A percentile compares a stretch with the other conserved stretches of the same genome.
Evolutionary conservation across 2,329 filamentous ascomycete genomes (phyloP).

Genomic region (Verticillium dahliae): DNA sequence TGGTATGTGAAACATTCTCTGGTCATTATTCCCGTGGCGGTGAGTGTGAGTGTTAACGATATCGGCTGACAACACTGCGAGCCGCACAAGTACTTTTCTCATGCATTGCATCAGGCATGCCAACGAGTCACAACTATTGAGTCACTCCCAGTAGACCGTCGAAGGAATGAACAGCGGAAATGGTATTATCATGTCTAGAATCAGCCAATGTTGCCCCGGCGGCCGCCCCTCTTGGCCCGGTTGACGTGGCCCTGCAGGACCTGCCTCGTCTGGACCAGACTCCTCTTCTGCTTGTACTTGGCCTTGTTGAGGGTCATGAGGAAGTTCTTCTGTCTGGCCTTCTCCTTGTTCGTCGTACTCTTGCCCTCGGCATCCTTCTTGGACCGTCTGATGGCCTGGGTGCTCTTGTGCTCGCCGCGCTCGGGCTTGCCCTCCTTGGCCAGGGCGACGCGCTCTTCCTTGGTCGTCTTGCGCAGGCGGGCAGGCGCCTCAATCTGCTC

Average conservation of each 20-base stretch:
- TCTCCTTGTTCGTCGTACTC: conserved; percentile 96
- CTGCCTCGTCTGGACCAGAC: conserved; percentile 77
- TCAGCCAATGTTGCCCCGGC: conserved; percentile 59
- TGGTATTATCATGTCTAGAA: neutral
- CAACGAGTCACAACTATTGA: too few species aligned
- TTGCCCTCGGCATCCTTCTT: conserved; percentile 87
- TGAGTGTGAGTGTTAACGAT: too few species aligned
- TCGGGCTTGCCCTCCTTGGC: conserved; percentile 77
- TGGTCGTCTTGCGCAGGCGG: conserved; percentile 73
- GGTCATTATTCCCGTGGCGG: too few species aligned
- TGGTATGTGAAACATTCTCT: too few species aligned
- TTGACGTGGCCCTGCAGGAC: conserved; percentile 76
- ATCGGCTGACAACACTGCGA: too few species aligned
- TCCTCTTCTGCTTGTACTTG: conserved; percentile 90
- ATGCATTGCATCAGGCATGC: too few species aligned
- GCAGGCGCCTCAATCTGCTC: conserved; percentile 87
- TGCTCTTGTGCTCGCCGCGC: conserved; percentile 75
- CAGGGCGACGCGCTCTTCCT: conserved; percentile 80
- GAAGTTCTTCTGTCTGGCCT: conserved; percentile 96
- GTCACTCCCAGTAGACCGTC: too few species aligned
- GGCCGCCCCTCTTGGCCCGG: conserved; percentile 76
- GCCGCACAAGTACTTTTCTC: too few species aligned
- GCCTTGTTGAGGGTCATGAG: conserved; percentile 97
- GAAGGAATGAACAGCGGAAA: neutral
- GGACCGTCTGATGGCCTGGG: conserved; percentile 74